Base-by-base conservation (phyloP, 257 asterid species). In the Marsdenia floribunda region DNA sequence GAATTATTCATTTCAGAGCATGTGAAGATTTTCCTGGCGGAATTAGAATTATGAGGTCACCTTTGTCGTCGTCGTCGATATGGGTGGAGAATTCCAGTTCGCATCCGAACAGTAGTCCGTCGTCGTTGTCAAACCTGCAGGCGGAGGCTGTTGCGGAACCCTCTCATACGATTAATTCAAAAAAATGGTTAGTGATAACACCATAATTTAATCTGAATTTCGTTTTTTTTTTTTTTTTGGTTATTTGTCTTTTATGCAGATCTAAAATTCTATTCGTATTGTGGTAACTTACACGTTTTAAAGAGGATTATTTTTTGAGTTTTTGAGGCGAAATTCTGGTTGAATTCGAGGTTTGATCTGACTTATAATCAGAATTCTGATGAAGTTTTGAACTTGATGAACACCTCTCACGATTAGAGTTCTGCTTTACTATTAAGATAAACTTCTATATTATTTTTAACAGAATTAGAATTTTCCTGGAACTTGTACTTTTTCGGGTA, bases 11-110 rank as follows among this genome's bases (percentile, higher is more conserved):
- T 40, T 57, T 69, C 57, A 72, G 75, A 76, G 76, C 75, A 52
- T 78, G 81, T 55, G 35, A 55, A 53, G 33, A 1, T 21, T 29
- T 47, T 38, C 67, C 55, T 66, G 84, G 73, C 60, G 73, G 58
- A 55, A 63, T 71, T 74, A 44, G 68, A 59, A 81, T 65, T 26
- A 91, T 91, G 96, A 90, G 91, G 87, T 64, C 82, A 21, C 75
- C 83, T 35, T 86, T 90, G 79, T 82, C 82, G 21, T 77, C 83
- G 42, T 86, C 91, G 79, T 82, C 89, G 71, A 55, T 65, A 61
- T 81, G 83, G 90, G 78, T 87, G 86, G 97, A 89, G 59, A 85
- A 89, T 86, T 85, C 87, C 44, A 61, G 12, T 61, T 50, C 75
- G 66, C 82, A 61, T 68, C 90, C 22, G 66, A 80, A 75, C 50